Conservation (phyloP, 2,329 filamentous ascomycete genomes). For the Phoma sp. region DNA sequence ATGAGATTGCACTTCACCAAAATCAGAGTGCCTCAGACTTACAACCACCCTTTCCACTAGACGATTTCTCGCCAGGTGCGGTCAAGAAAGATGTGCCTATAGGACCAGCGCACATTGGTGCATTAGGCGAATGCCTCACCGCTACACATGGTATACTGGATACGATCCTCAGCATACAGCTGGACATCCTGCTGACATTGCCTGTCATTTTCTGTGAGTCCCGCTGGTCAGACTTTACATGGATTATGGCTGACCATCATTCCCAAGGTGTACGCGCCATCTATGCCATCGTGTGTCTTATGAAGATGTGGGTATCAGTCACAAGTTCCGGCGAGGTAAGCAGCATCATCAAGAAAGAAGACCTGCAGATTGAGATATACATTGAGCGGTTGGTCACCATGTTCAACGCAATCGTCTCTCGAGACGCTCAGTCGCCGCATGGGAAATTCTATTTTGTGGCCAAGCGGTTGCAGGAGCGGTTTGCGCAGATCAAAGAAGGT, state of each 20-base stretch:
- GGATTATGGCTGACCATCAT: slow-evolving; percentile 22
- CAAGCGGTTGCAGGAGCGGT: slow-evolving; percentile 55
- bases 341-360: slow-evolving; percentile 57
- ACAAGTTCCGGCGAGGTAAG: slow-evolving; percentile 58
- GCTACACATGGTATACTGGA: slow-evolving; percentile 58
- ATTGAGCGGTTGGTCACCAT: slow-evolving; percentile 56
- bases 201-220: slow-evolving; percentile 56
- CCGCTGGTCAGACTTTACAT: too few species aligned
- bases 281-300: slow-evolving; percentile 65
- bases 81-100: slow-evolving; percentile 52
- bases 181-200: slow-evolving; percentile 52
- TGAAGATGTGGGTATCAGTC: slow-evolving; percentile 66
- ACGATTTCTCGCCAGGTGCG: slow-evolving; percentile 47
- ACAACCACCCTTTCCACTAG: slow-evolving; percentile 54
- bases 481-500: slow-evolving; percentile 54
- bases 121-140: slow-evolving; percentile 55
- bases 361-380: slow-evolving; percentile 56
- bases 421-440: slow-evolving; percentile 53
- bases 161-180: slow-evolving; percentile 58
- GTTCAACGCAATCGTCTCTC: slow-evolving; percentile 54
- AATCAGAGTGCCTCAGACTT: slow-evolving; percentile 54
- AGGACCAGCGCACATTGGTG: slow-evolving; percentile 56
- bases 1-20: slow-evolving; percentile 59
- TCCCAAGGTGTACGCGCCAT: slow-evolving; percentile 59
- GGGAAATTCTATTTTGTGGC: slow-evolving; percentile 58